phyloP scores from a whole-genome alignment of 1,139 yeast species.

The Geotrichum europaeum region DNA sequence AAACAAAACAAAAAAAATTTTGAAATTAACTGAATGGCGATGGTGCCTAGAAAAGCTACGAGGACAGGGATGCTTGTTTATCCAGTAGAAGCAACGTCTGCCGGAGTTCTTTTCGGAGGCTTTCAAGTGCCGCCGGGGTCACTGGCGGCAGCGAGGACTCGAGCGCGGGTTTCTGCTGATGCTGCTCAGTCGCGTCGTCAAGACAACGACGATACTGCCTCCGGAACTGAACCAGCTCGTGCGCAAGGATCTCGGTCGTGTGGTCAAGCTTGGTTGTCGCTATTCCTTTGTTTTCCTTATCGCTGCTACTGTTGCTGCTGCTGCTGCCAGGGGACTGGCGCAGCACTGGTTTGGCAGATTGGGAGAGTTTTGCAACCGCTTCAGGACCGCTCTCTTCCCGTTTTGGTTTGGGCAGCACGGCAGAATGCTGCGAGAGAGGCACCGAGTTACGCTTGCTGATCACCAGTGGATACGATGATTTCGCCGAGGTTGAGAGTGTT shows the following conservation, averaged over 20 bases:
- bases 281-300: not conserved
- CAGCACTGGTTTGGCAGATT: not conserved
- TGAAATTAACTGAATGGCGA: too few relatives aligned
- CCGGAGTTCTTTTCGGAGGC: conserved; percentile 22
- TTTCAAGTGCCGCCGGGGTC: conserved; percentile 14
- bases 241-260: conserved; percentile 15
- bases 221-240: conserved; percentile 21
- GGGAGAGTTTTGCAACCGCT: not conserved
- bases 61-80: not conserved
- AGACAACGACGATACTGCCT: conserved; percentile 13
- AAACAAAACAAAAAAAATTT: too few relatives aligned
- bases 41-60: not conserved
- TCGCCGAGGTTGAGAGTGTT: not conserved
- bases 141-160: conserved; percentile 8
- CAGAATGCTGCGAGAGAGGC: not conserved
- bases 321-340: not conserved
- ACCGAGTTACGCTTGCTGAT: not conserved
- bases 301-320: not conserved
- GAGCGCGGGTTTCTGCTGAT: not conserved
- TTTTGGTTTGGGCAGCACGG: not conserved
- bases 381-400: not conserved
- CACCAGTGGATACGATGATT: not conserved
- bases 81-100: conserved; percentile 23
- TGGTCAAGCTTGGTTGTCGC: not conserved
- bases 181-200: not conserved